A percentile compares a stretch with the other conserved stretches of the same genome.
Evolutionary conservation across 441 rosid species (phyloP).

Genomic region (Bocquillonia castaneifolia): DNA sequence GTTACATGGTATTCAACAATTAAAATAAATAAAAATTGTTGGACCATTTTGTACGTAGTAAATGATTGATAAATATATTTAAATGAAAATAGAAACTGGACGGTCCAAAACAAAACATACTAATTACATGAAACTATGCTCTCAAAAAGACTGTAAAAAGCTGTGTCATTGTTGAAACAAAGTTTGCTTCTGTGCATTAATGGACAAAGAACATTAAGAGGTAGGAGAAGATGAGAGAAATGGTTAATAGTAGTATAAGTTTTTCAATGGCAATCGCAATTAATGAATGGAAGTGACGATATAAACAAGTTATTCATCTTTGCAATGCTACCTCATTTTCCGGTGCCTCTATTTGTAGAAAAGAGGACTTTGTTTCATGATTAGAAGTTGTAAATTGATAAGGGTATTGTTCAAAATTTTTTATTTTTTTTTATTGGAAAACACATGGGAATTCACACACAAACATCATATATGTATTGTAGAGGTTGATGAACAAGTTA

Average conservation of each 20-base stretch:
- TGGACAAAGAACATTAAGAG: slow-evolving; percentile 8
- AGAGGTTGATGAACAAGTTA: slow-evolving; percentile 1
- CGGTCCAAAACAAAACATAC: not conserved
- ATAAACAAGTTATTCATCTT: slow-evolving; percentile 2
- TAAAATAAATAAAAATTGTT: too few relatives aligned
- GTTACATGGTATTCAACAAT: slow-evolving; percentile 1
- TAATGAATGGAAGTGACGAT: slow-evolving; percentile 24
- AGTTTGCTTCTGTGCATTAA: not conserved
- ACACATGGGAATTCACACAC: not conserved
- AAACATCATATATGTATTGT: not conserved
- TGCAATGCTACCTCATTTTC: not conserved
- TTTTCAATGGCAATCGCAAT: slow-evolving; percentile 13
- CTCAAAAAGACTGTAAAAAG: not conserved
- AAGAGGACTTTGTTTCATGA: slow-evolving; percentile 21
- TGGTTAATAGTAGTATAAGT: too few relatives aligned
- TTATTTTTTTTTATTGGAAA: not conserved
- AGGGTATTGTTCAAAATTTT: not conserved
- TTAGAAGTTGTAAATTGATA: slow-evolving; percentile 8
- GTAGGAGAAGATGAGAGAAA: not conserved
- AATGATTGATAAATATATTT: slow-evolving; percentile 9
- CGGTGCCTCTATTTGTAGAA: slow-evolving; percentile 22
- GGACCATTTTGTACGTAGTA: not conserved
- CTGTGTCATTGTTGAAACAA: not conserved
- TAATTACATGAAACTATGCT: not conserved
- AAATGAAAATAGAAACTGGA: slow-evolving; percentile 16